These are phyloP conservation scores for Trichosporon ovoides DNA, from an alignment of 1,284 basidiomycete genomes.

Conservation along the genomic window DNA sequence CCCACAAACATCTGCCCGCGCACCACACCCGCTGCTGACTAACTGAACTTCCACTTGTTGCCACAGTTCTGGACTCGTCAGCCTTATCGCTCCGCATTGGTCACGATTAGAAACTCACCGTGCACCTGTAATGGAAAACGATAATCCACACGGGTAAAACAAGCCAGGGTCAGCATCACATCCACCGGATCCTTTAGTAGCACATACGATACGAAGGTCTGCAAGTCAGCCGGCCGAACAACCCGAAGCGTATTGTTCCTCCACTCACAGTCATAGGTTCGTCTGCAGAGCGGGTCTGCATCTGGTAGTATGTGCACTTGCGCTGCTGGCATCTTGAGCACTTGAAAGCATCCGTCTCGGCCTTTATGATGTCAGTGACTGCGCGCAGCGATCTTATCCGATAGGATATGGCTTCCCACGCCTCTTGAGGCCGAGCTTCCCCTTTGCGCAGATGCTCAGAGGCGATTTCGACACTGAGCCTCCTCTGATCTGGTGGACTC, in stretches of 20 bases:
- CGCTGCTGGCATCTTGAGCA: constrained; percentile 87
- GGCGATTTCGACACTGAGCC: too few species aligned
- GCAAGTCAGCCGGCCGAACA: constrained; percentile 12
- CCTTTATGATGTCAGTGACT: constrained; percentile 46
- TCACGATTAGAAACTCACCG: constrained; percentile 22
- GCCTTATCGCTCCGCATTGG: too few species aligned
- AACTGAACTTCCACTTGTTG: constrained; percentile 50
- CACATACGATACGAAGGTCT: constrained; percentile 62
- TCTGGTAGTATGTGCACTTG: constrained; percentile 88
- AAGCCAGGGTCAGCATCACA: constrained; percentile 14
- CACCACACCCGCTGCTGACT: constrained; percentile 5
- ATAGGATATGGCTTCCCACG: neutral
- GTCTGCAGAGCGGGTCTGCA: constrained; percentile 89
- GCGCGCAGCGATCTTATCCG: neutral
- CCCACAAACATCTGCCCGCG: neutral
- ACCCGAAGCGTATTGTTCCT: neutral
- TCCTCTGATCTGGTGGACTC: too few species aligned
- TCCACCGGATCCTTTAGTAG: neutral
- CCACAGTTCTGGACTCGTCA: constrained; percentile 31
- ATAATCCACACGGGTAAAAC: neutral
- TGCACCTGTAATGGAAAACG: constrained; percentile 27
- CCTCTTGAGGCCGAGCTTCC: neutral
- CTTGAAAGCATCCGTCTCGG: constrained; percentile 98
- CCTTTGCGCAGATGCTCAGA: too few species aligned
- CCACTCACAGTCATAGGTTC: constrained; percentile 87